Conservation (phyloP, 73 alveolate species). For the Diophrys sp. region DNA sequence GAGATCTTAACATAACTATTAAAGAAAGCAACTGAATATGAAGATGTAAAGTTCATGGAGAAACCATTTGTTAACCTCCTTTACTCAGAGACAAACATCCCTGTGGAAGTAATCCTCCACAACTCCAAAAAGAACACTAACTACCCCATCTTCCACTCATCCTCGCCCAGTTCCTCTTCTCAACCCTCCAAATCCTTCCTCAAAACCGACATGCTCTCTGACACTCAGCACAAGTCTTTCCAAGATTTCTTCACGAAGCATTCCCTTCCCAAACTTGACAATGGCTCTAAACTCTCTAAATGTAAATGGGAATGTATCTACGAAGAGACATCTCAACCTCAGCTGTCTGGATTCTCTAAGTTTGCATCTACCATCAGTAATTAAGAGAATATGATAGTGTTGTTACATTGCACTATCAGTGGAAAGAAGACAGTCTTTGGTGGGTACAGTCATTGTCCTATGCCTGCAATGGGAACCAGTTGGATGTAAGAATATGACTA, state of each 20-base stretch:
- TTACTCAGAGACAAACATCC: no score
- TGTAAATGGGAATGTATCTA: slow-evolving; percentile 48
- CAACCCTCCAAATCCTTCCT: not conserved
- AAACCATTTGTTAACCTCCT: no score
- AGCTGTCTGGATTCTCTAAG: no score
- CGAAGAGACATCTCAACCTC: not conserved
- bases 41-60: no score
- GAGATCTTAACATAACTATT: no score
- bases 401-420: slow-evolving; percentile 32
- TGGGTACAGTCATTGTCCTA: slow-evolving; percentile 36
- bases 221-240: slow-evolving; percentile 19
- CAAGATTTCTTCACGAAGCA: slow-evolving; percentile 38
- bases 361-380: no score
- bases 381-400: no score
- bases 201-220: slow-evolving; percentile 5
- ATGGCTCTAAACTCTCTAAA: slow-evolving; percentile 5
- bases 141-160: not conserved
- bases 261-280: slow-evolving; percentile 4
- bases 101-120: no score
- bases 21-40: no score
- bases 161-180: not conserved
- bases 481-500: slow-evolving; percentile 50
- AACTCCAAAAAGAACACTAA: not conserved
- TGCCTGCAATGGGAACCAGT: slow-evolving; percentile 36
- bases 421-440: slow-evolving; percentile 36